phyloP scores from a whole-genome alignment of 441 rosid genomes.

The Kokia cookei region DNA sequence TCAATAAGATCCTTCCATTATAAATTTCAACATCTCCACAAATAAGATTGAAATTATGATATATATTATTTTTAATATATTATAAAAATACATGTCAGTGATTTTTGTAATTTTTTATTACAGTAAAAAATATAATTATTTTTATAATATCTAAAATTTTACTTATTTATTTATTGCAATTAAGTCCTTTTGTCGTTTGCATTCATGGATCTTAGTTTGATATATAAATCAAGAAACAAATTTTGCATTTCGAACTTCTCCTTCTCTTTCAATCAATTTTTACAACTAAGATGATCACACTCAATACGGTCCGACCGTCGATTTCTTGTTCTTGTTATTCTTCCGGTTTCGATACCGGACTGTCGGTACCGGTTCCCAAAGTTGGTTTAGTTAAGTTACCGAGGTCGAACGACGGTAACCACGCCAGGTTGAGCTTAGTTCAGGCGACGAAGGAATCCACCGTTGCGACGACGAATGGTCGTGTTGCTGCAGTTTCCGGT shows the following conservation, averaged over 20 bases:
- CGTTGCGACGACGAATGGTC: conserved; percentile 21
- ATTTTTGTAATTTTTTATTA: too few relatives aligned
- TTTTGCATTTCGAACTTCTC: background rate
- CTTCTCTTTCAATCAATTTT: background rate
- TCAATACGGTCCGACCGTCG: conserved; percentile 10
- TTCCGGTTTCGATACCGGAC: background rate
- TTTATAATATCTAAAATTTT: too few relatives aligned
- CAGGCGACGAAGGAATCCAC: conserved; percentile 35
- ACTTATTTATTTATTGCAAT: too few relatives aligned
- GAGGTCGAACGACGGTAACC: background rate
- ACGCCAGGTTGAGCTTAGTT: conserved; percentile 26
- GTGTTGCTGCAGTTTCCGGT: conserved; percentile 29
- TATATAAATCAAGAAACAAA: background rate
- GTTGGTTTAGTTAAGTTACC: conserved; percentile 13
- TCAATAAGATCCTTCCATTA: too few relatives aligned
- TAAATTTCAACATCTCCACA: too few relatives aligned
- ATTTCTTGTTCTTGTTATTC: background rate
- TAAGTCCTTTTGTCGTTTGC: background rate
- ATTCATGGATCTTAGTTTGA: background rate
- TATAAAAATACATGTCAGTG: too few relatives aligned
- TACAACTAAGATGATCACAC: conserved; percentile 14
- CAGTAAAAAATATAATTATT: too few relatives aligned
- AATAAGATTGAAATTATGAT: too few relatives aligned
- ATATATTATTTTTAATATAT: too few relatives aligned
- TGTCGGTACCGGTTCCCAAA: conserved; percentile 5